Conservation (phyloP, 139 green algal genomes). For the Diplosphaera chodatii region DNA sequence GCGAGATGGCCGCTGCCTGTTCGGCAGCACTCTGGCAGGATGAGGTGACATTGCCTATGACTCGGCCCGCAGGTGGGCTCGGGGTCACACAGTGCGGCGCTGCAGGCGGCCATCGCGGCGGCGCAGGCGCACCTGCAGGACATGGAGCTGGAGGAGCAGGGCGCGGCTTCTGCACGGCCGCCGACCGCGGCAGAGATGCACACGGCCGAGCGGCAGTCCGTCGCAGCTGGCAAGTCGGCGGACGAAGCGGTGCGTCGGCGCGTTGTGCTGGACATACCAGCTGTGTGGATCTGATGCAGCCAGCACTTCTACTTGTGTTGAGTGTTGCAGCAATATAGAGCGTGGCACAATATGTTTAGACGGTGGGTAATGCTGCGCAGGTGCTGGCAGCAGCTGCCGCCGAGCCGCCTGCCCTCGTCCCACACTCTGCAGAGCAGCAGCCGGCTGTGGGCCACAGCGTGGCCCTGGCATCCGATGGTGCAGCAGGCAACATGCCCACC, state of each 20-base stretch:
- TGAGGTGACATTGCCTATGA: no score
- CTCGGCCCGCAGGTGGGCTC: not conserved
- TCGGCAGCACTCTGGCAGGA: no score
- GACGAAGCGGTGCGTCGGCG: not conserved
- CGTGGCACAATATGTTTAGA: no score
- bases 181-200: no score
- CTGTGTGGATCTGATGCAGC: no score
- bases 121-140: not conserved
- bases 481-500: not conserved
- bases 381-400: not conserved
- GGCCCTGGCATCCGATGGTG: not conserved
- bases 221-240: not conserved
- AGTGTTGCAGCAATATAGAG: no score
- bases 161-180: no score
- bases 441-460: not conserved
- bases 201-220: not conserved
- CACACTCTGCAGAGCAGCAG: not conserved
- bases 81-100: not conserved
- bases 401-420: not conserved
- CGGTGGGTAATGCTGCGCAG: no score
- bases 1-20: no score
- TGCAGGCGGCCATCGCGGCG: not conserved
- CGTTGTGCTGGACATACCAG: no score
- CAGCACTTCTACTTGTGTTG: no score
- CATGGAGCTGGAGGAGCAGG: not conserved